phyloP scores from a whole-genome alignment of 495 filamentous ascomycete species.

The Aspergillus ostianus region DNA sequence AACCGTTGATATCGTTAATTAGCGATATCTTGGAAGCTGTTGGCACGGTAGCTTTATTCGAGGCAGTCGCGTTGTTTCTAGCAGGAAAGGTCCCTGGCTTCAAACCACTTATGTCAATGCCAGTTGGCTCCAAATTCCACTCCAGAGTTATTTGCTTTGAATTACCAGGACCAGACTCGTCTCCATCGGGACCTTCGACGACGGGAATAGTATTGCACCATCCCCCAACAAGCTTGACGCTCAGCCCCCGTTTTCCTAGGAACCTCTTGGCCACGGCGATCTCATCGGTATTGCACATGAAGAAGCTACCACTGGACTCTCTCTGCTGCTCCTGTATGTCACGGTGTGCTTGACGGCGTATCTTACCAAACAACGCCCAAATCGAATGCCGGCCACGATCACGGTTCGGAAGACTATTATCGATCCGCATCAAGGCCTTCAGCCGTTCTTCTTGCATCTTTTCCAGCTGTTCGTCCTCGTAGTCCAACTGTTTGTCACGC shows the following conservation, averaged over 20 bases:
- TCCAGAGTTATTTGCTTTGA: neutral
- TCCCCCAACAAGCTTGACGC: slow-evolving; percentile 27
- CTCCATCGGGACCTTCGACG: neutral
- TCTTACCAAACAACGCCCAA: slow-evolving; percentile 19
- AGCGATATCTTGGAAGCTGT: slow-evolving; percentile 3
- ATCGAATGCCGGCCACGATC: slow-evolving; percentile 14
- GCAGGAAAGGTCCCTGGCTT: neutral
- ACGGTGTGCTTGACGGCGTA: slow-evolving; percentile 15
- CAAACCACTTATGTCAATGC: neutral
- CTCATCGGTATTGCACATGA: slow-evolving; percentile 29
- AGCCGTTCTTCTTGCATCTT: slow-evolving; percentile 35
- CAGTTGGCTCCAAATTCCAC: neutral
- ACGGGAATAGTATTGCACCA: slow-evolving; percentile 31
- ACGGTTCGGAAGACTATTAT: slow-evolving; percentile 25
- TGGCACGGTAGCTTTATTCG: neutral
- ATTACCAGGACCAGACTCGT: neutral
- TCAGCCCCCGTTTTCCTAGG: slow-evolving; percentile 26
- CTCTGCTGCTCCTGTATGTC: neutral
- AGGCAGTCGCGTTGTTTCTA: neutral
- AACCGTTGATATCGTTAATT: slow-evolving; percentile 14
- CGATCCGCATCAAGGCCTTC: slow-evolving; percentile 24
- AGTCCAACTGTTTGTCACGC: slow-evolving; percentile 25
- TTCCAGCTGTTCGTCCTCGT: slow-evolving; percentile 28
- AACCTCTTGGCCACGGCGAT: slow-evolving; percentile 29
- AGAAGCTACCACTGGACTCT: slow-evolving; percentile 10